Percentiles rank a stretch among this genome's conserved stretches.
These are phyloP conservation scores for Suhomyces anneliseae DNA, from an alignment of 1,139 yeast genomes.

Conservation along the genomic window DNA sequence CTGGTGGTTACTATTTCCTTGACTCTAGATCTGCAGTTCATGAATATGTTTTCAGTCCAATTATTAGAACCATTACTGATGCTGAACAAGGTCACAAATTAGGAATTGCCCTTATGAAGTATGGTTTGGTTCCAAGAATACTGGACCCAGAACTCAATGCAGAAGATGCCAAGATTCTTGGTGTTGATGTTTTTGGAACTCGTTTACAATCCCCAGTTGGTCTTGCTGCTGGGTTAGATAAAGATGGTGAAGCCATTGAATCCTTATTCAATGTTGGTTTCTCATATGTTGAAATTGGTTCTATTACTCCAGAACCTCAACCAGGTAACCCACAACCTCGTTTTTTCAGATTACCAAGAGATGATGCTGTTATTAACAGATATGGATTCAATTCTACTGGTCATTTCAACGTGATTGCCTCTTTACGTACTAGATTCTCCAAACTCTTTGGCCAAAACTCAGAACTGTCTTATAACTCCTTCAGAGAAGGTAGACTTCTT, in stretches of 20 bases:
- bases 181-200: constrained; percentile 64
- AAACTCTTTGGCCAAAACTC: constrained; percentile 33
- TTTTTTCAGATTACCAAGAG: constrained; percentile 80
- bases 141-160: constrained; percentile 42
- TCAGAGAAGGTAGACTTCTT: constrained; percentile 63
- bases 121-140: constrained; percentile 66
- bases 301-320: constrained; percentile 89
- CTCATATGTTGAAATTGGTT: constrained; percentile 89
- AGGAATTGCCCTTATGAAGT: constrained; percentile 69
- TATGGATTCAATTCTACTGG: constrained; percentile 95
- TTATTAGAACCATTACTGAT: constrained; percentile 66
- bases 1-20: constrained; percentile 47
- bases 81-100: constrained; percentile 84
- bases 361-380: constrained; percentile 88
- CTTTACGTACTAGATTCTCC: constrained; percentile 61
- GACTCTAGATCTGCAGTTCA: constrained; percentile 85
- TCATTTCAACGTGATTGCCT: constrained; percentile 68
- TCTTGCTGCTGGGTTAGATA: constrained; percentile 94
- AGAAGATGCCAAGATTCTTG: constrained; percentile 51
- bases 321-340: constrained; percentile 93
- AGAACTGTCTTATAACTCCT: constrained; percentile 50
- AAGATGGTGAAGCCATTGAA: constrained; percentile 93
- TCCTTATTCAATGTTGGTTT: constrained; percentile 77
- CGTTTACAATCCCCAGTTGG: constrained; percentile 78
- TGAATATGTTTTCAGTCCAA: constrained; percentile 77